Conservation (phyloP, 805 yeast genomes). For the Suhomyces vadensis region DNA sequence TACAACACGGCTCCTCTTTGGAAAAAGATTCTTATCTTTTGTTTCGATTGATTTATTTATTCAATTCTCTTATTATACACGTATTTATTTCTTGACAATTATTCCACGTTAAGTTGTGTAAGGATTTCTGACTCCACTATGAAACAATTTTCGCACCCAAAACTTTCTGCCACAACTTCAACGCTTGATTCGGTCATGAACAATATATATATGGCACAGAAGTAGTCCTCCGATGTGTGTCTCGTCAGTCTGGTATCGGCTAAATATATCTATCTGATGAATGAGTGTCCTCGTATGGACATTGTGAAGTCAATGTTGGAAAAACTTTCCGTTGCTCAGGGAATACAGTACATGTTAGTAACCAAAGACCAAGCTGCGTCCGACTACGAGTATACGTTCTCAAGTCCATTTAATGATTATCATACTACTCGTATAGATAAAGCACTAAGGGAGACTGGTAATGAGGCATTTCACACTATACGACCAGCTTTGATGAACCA, state of each 20-base stretch:
- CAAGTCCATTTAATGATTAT: background rate
- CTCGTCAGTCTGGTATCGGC: background rate
- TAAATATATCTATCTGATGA: background rate
- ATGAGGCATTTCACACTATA: background rate
- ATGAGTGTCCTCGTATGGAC: background rate
- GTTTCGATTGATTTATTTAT: slow-evolving; percentile 12
- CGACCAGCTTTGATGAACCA: slow-evolving; percentile 3
- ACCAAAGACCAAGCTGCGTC: background rate
- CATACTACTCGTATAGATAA: background rate
- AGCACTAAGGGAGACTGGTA: background rate
- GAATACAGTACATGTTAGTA: background rate
- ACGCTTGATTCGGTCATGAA: background rate
- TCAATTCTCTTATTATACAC: background rate
- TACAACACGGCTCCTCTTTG: slow-evolving; percentile 13
- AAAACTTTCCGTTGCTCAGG: background rate
- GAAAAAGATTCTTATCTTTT: slow-evolving; percentile 13
- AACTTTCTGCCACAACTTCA: too few relatives aligned
- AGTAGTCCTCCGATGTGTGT: too few relatives aligned
- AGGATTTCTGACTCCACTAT: background rate
- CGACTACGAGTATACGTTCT: background rate
- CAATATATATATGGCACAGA: background rate
- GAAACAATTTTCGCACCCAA: slow-evolving; percentile 4
- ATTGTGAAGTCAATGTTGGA: background rate
- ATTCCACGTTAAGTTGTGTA: too few relatives aligned
- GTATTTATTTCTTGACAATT: background rate